Conservation (phyloP, 495 filamentous ascomycete genomes). For the Lentithecium fluviatile region DNA sequence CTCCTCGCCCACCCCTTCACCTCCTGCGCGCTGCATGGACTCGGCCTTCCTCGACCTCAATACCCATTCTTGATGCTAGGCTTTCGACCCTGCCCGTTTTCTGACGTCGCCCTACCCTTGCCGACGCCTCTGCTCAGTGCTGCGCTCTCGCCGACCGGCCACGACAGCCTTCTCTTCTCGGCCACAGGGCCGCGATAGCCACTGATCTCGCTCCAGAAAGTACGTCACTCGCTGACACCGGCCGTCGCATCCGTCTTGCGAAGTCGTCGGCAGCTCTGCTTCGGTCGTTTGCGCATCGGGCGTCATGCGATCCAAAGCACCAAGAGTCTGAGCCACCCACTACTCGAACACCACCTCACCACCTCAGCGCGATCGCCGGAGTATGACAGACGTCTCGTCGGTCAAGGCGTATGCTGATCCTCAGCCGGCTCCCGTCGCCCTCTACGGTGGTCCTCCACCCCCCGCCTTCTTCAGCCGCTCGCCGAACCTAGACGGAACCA, state of each 20-base stretch:
- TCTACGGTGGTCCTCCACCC: conserved; percentile 56
- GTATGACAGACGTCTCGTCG: conserved; percentile 87
- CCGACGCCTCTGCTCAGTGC: conserved; percentile 14
- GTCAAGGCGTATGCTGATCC: conserved; percentile 61
- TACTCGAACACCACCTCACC: conserved; percentile 8
- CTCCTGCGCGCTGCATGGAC: conserved; percentile 21
- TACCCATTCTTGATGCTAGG: conserved; percentile 25
- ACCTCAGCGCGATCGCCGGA: conserved; percentile 50
- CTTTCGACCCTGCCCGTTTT: conserved; percentile 4
- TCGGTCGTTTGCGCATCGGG: conserved; percentile 29
- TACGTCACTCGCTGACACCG: conserved; percentile 9
- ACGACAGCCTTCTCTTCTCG: conserved; percentile 14
- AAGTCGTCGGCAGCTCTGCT: conserved; percentile 24
- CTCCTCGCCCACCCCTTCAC: conserved; percentile 15
- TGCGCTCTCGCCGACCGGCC: conserved; percentile 15
- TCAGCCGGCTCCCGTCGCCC: conserved; percentile 65
- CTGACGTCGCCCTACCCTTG: conserved; percentile 20
- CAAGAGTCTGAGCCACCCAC: conserved; percentile 30
- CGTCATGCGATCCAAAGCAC: conserved; percentile 39
- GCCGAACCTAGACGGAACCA: conserved; percentile 52
- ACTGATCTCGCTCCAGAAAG: background rate
- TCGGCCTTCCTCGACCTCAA: conserved; percentile 8
- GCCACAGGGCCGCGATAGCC: conserved; percentile 11
- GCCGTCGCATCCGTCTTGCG: conserved; percentile 15
- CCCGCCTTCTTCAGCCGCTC: conserved; percentile 57